phyloP scores from a whole-genome alignment of 345 rosid genomes.

The Diplotaxis tenuifolia region DNA sequence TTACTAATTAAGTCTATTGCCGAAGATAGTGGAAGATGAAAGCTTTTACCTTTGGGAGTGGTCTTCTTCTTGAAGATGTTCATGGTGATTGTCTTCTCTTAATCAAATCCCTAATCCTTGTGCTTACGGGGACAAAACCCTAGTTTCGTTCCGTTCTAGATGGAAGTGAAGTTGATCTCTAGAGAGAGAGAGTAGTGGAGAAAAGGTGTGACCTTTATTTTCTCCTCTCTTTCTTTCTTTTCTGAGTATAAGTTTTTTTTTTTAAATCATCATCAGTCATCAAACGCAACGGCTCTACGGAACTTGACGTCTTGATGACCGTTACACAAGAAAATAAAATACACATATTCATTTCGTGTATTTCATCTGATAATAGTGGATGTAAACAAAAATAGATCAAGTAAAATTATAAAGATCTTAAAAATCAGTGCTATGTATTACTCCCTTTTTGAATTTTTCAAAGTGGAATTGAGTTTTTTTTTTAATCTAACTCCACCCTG shows the following conservation, averaged over 20 bases:
- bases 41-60: constrained; percentile 66
- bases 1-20: too few relatives aligned
- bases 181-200: neutral
- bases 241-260: neutral
- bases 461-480: too few relatives aligned
- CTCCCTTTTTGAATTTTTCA: too few relatives aligned
- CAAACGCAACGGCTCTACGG: constrained; percentile 17
- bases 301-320: too few relatives aligned
- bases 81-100: neutral
- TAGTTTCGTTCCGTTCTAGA: neutral
- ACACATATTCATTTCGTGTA: too few relatives aligned
- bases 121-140: neutral
- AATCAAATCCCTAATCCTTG: neutral
- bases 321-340: neutral
- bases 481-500: too few relatives aligned
- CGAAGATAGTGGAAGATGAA: too few relatives aligned
- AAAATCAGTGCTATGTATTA: too few relatives aligned
- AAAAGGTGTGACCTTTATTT: neutral
- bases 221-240: neutral
- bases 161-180: neutral
- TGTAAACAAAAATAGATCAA: too few relatives aligned
- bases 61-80: constrained; percentile 52
- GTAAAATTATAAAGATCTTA: too few relatives aligned
- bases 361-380: too few relatives aligned
- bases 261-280: neutral